Evolutionary conservation across 305 asterid species (phyloP).

Genomic region (Petunia hybrid): DNA sequence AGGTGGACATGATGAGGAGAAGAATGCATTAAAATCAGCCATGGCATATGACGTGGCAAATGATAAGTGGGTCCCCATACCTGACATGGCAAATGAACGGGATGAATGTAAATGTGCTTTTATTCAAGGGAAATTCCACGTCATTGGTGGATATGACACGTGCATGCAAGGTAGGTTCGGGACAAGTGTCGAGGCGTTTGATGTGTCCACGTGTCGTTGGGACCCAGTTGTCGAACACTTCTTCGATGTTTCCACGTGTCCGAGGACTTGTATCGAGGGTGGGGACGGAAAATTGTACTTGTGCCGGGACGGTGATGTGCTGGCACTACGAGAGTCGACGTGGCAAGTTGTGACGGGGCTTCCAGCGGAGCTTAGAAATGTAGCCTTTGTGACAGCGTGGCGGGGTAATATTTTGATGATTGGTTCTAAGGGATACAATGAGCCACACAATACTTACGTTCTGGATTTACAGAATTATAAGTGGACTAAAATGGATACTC

Average conservation of each 20-base stretch:
- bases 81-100: slow-evolving; percentile 75
- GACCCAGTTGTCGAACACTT: slow-evolving; percentile 50
- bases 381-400: slow-evolving; percentile 57
- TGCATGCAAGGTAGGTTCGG: slow-evolving; percentile 66
- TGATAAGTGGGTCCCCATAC: slow-evolving; percentile 56
- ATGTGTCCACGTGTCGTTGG: slow-evolving; percentile 58
- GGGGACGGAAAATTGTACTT: slow-evolving; percentile 44
- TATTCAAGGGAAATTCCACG: slow-evolving; percentile 60
- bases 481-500: slow-evolving; percentile 61
- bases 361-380: slow-evolving; percentile 44
- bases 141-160: slow-evolving; percentile 78
- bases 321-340: slow-evolving; percentile 32
- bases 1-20: slow-evolving; percentile 81
- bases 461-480: slow-evolving; percentile 51
- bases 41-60: slow-evolving; percentile 62
- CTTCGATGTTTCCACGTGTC: slow-evolving; percentile 52
- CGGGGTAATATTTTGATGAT: slow-evolving; percentile 60
- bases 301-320: slow-evolving; percentile 47
- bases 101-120: slow-evolving; percentile 71
- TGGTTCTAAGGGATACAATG: slow-evolving; percentile 54
- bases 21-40: slow-evolving; percentile 69
- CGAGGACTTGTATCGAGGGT: slow-evolving; percentile 48
- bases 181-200: slow-evolving; percentile 59
- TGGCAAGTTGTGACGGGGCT: slow-evolving; percentile 53
- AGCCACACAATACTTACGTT: slow-evolving; percentile 43